These are phyloP conservation scores for Ilyonectria mors-panacis DNA, from an alignment of 2,329 filamentous ascomycete genomes.

Conservation along the genomic window DNA sequence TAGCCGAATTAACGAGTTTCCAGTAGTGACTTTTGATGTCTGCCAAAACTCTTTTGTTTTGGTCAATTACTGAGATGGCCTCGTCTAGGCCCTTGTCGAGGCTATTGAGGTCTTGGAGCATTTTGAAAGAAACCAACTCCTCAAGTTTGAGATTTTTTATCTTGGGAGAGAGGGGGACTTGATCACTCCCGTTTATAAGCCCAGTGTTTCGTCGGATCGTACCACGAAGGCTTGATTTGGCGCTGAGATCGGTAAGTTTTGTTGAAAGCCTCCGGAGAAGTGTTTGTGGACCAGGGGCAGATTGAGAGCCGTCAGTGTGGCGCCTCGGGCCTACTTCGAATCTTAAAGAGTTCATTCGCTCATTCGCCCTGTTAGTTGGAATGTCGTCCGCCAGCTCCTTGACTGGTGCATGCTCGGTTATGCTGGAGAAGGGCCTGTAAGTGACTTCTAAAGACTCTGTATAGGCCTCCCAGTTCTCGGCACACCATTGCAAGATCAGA, in stretches of 20 bases:
- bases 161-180: neutral
- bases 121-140: constrained; percentile 2
- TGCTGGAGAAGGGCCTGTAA: neutral
- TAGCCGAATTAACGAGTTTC: neutral
- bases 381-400: constrained; percentile 7
- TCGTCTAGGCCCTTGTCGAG: neutral
- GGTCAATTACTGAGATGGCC: constrained; percentile 13
- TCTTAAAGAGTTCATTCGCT: neutral
- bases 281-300: neutral
- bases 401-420: constrained; percentile 4
- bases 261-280: neutral
- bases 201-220: neutral
- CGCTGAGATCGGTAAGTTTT: neutral
- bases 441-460: constrained; percentile 2
- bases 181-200: neutral
- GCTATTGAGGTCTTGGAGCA: constrained; percentile 2
- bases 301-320: neutral
- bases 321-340: neutral
- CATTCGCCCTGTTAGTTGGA: neutral
- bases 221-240: neutral
- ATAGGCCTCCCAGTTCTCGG: constrained; percentile 23
- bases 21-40: constrained; percentile 15
- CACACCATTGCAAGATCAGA: constrained; percentile 14
- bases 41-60: constrained; percentile 9
- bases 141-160: constrained; percentile 9